Percentiles rank a stretch among this genome's conserved stretches.
These are phyloP conservation scores for Sarocladium oryzae DNA, from an alignment of 2,329 filamentous ascomycete species.

Conservation along the genomic window DNA sequence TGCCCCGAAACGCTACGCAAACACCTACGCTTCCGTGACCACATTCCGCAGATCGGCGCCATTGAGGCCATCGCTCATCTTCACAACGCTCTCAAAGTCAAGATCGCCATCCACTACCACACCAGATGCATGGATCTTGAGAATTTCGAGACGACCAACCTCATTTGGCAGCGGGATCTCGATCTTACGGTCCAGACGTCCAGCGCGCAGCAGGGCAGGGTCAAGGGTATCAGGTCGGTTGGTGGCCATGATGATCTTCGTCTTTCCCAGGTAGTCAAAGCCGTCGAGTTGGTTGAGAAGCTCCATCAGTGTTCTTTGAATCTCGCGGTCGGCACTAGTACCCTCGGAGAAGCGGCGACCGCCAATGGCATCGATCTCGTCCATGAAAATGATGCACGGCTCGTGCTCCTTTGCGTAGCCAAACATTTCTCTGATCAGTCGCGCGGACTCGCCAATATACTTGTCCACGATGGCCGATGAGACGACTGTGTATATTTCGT, in stretches of 20 bases:
- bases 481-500: slow-evolving; percentile 57
- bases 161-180: slow-evolving; percentile 97
- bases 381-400: slow-evolving; percentile 99
- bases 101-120: slow-evolving; percentile 91
- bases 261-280: slow-evolving; percentile 98
- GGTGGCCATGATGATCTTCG: slow-evolving; percentile 99
- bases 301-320: slow-evolving; percentile 97
- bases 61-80: slow-evolving; percentile 99
- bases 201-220: slow-evolving; percentile 84
- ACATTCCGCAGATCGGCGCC: slow-evolving; percentile 96
- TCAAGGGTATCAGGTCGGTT: slow-evolving; percentile 96
- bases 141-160: slow-evolving; percentile 88
- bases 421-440: slow-evolving; percentile 98
- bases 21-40: slow-evolving; percentile 90
- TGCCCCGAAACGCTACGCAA: slow-evolving; percentile 16
- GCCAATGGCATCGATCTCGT: slow-evolving; percentile 98
- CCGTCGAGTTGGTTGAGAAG: slow-evolving; percentile 97
- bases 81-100: slow-evolving; percentile 98
- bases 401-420: slow-evolving; percentile 99
- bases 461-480: slow-evolving; percentile 99
- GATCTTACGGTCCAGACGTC: slow-evolving; percentile 93
- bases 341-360: slow-evolving; percentile 95
- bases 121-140: slow-evolving; percentile 90
- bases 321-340: slow-evolving; percentile 94
- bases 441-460: slow-evolving; percentile 96